Percentiles rank a stretch among this genome's conserved stretches.
phyloP scores from a whole-genome alignment of 2,329 filamentous ascomycete genomes.

The Lachnellula cervina region DNA sequence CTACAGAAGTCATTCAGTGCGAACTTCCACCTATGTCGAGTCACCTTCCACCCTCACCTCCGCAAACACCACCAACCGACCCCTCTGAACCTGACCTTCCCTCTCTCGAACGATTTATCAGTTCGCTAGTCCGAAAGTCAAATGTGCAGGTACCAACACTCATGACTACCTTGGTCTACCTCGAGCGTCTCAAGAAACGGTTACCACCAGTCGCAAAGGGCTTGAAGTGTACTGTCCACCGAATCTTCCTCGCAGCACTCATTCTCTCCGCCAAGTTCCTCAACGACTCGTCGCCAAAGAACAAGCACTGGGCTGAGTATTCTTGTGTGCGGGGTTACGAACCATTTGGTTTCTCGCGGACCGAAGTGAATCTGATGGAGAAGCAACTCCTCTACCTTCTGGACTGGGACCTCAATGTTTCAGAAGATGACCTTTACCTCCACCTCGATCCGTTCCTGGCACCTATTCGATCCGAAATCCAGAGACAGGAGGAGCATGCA shows the following conservation, averaged over 20 bases:
- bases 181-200: conserved; percentile 74
- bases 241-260: conserved; percentile 88
- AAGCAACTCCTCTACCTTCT: conserved; percentile 94
- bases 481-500: conserved; percentile 21
- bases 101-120: conserved; percentile 85
- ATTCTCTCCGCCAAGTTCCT: conserved; percentile 93
- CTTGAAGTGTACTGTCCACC: conserved; percentile 92
- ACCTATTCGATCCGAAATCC: conserved; percentile 65
- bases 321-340: conserved; percentile 61
- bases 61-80: conserved; percentile 47
- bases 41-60: conserved; percentile 35
- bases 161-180: conserved; percentile 95
- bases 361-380: conserved; percentile 99
- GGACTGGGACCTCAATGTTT: conserved; percentile 89
- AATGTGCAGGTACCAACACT: conserved; percentile 96
- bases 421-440: conserved; percentile 76
- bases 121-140: conserved; percentile 81
- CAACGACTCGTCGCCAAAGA: conserved; percentile 98
- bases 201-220: conserved; percentile 94
- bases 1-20: conserved; percentile 74
- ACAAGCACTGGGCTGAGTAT: conserved; percentile 99
- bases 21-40: conserved; percentile 55
- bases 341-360: conserved; percentile 85
- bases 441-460: conserved; percentile 86
- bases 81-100: conserved; percentile 50